Percentiles rank a stretch among this genome's conserved stretches.
phyloP scores from a whole-genome alignment of 768 basidiomycete genomes.

The Neoboletus brunneissimus region DNA sequence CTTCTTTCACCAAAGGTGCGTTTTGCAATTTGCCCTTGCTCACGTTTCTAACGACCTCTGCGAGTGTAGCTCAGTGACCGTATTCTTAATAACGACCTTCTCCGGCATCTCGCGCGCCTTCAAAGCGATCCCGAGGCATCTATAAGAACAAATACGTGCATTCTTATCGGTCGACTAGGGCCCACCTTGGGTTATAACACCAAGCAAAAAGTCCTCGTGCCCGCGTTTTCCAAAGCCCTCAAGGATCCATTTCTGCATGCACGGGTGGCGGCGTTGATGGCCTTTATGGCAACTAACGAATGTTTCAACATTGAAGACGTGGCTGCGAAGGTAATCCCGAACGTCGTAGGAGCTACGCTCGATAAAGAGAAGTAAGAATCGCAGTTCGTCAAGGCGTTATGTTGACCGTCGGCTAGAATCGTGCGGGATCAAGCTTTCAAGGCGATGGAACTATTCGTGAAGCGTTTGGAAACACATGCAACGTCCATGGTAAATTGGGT shows the following conservation, averaged over 20 bases:
- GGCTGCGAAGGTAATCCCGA: conserved; percentile 86
- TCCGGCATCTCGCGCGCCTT: conserved; percentile 88
- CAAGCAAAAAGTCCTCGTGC: conserved; percentile 93
- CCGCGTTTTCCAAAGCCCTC: conserved; percentile 86
- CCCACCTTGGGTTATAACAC: conserved; percentile 84
- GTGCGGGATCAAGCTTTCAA: conserved; percentile 97
- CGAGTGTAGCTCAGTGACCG: conserved; percentile 74
- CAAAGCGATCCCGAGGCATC: conserved; percentile 92
- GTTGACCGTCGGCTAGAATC: conserved; percentile 45
- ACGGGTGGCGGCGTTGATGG: conserved; percentile 91
- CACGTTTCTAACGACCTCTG: neutral
- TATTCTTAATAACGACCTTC: conserved; percentile 92
- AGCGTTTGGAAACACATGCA: conserved; percentile 76
- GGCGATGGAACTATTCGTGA: conserved; percentile 84
- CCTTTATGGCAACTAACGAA: conserved; percentile 91
- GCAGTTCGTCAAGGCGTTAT: neutral
- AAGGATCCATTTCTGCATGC: conserved; percentile 93
- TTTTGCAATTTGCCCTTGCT: neutral
- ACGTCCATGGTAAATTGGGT: conserved; percentile 64
- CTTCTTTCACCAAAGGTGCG: conserved; percentile 80
- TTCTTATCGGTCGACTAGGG: conserved; percentile 88
- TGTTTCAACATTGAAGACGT: conserved; percentile 87
- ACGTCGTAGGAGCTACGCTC: conserved; percentile 72
- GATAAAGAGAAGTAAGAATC: conserved; percentile 86
- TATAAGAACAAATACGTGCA: conserved; percentile 96